Base-by-base conservation (phyloP, 139 green algal genomes). In the Picochlorum sp. region DNA sequence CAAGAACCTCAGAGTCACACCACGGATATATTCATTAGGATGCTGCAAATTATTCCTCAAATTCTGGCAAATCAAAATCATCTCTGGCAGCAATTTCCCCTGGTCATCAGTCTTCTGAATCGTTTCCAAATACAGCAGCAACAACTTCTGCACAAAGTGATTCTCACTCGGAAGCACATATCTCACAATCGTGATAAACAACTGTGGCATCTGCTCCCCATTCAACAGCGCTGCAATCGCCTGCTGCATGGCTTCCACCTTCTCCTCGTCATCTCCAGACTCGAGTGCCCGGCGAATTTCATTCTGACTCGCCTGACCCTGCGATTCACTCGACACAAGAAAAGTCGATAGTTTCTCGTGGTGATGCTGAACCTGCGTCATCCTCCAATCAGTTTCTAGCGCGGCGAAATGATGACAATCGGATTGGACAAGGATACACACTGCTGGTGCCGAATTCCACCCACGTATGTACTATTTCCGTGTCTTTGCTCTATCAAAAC, bases 11-110 rank as follows among this genome's bases (percentile, higher is more conserved):
- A 98, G 82, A 9, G 94, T 98, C 30, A 90, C 84, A 6, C 94
- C 94, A 4, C 94, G 75, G 5, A 99, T 83, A 80, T 96, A 99
- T 80, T 99, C 94, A 70, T 99, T 99, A 15, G 94, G 94, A 67
- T 98, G 94, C 82, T 99, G 94, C 62, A 99, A 74, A 81, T 97
- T 99, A 84, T 99, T 99, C 23, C 94, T 77, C 62, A 99, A 82
- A 77, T 98, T 98, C 75, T 99, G 94, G 70, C 94, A 99, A 65
- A 99, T 97, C 4, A 99, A 83, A 70, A 99, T 99, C 94, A 99
- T 99, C 67, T 99, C 94, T 21, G 94, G 94, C 58, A 99, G 73
- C 4, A 99, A 78, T 77, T 98, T 99, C 7, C 94, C 94, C 15
- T 77, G 38, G 0, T 84, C 57, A 50, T 97, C 94, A 16, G 90